phyloP scores from a whole-genome alignment of 495 filamentous ascomycete species.

The Aspergillus cristatus region DNA sequence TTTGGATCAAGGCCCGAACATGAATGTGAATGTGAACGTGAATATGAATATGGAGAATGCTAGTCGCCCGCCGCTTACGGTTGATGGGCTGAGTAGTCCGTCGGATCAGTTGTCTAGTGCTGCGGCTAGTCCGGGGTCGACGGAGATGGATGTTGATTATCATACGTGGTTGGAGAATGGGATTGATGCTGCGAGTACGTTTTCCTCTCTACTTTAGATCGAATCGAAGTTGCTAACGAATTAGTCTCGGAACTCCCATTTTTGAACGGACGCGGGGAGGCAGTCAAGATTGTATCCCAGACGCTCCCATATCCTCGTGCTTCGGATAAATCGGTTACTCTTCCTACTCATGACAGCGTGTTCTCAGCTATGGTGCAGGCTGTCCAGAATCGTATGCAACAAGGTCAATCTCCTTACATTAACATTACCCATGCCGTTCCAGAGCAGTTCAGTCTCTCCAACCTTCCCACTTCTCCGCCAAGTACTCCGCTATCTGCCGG shows the following conservation, averaged over 20 bases:
- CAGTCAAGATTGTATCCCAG: conserved; percentile 52
- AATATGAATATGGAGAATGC: conserved; percentile 25
- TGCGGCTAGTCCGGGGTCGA: conserved; percentile 29
- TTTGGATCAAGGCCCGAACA: conserved; percentile 32
- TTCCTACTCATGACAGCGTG: conserved; percentile 26
- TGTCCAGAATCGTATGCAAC: conserved; percentile 42
- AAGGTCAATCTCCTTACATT: conserved; percentile 43
- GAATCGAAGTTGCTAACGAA: conserved; percentile 4
- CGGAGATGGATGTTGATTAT: conserved; percentile 33
- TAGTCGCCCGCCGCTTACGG: conserved; percentile 12
- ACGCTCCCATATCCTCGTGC: conserved; percentile 52
- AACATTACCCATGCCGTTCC: conserved; percentile 57
- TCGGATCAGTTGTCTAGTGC: conserved; percentile 28
- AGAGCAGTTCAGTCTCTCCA: conserved; percentile 51
- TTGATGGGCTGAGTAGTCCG: conserved; percentile 24
- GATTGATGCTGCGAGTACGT: conserved; percentile 34
- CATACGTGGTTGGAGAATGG: conserved; percentile 37
- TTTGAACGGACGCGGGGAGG: conserved; percentile 28
- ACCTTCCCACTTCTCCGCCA: conserved; percentile 53
- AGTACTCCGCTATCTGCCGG: conserved; percentile 41
- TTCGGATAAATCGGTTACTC: conserved; percentile 30
- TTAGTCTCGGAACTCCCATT: conserved; percentile 29
- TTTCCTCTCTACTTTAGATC: not conserved
- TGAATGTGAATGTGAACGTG: no score
- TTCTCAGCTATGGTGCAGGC: conserved; percentile 44